Evolutionary conservation across 2,329 filamentous ascomycete species (phyloP).

Genomic region (Hymenoscyphus salicellus): DNA sequence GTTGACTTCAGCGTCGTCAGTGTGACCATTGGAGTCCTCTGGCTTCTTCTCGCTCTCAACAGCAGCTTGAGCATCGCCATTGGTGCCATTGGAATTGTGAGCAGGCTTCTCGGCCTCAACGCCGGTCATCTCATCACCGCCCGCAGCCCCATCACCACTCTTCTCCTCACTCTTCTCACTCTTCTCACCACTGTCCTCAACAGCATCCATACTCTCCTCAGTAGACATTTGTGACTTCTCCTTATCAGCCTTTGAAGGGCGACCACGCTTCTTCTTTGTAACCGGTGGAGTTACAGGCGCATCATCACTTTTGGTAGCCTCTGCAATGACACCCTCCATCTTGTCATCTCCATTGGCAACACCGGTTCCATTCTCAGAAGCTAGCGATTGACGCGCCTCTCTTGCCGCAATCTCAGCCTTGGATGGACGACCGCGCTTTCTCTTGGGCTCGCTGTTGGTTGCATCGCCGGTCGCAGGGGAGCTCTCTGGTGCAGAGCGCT

Average conservation of each 20-base stretch:
- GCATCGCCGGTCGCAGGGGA: background rate
- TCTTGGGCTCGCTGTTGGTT: background rate
- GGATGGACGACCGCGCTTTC: slow-evolving; percentile 7
- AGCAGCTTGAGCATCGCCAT: slow-evolving; percentile 15
- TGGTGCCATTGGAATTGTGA: background rate
- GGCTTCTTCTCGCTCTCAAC: slow-evolving; percentile 19
- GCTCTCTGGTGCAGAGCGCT: background rate
- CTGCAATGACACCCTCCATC: slow-evolving; percentile 8
- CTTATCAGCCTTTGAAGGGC: background rate
- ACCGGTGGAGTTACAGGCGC: background rate
- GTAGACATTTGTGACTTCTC: background rate
- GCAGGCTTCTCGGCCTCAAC: background rate
- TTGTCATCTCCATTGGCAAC: background rate
- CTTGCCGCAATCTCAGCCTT: background rate
- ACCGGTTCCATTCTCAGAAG: slow-evolving; percentile 9
- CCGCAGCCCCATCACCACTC: slow-evolving; percentile 18
- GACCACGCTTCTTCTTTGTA: background rate
- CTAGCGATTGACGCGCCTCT: background rate
- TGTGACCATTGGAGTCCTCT: background rate
- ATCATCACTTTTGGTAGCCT: slow-evolving; percentile 24
- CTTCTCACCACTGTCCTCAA: slow-evolving; percentile 5
- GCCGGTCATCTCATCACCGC: slow-evolving; percentile 20
- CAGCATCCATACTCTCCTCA: background rate
- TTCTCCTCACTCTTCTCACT: slow-evolving; percentile 7
- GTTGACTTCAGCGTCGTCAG: background rate